Conservation (phyloP, 768 basidiomycete genomes). For the Tylopilus intermedius region DNA sequence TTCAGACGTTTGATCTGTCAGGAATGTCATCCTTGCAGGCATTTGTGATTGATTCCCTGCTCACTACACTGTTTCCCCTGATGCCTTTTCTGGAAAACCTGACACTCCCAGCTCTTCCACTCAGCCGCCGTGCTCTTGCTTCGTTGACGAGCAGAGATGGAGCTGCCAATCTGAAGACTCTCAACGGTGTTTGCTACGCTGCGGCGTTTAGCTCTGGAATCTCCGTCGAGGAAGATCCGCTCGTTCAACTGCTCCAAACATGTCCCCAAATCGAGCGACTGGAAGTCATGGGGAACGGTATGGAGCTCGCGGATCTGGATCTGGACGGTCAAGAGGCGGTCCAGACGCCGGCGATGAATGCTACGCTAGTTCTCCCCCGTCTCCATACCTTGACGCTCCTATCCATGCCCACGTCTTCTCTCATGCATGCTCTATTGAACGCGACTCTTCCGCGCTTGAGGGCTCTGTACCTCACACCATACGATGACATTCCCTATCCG, state of each 20-base stretch:
- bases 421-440: constrained; percentile 54
- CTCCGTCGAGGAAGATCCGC: constrained; percentile 42
- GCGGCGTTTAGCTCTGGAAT: constrained; percentile 26
- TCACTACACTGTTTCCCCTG: constrained; percentile 62
- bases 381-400: constrained; percentile 59
- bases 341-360: constrained; percentile 26
- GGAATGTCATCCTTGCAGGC: constrained; percentile 42
- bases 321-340: constrained; percentile 18
- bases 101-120: constrained; percentile 47
- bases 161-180: constrained; percentile 40
- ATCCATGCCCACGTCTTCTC: constrained; percentile 61
- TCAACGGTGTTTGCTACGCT: constrained; percentile 55
- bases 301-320: constrained; percentile 50
- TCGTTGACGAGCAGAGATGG: constrained; percentile 52
- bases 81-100: constrained; percentile 58
- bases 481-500: constrained; percentile 61
- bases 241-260: constrained; percentile 52
- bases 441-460: constrained; percentile 58
- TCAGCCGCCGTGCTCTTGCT: constrained; percentile 56
- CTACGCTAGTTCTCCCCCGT: constrained; percentile 47
- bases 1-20: constrained; percentile 71
- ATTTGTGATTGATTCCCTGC: constrained; percentile 55
- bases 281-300: constrained; percentile 56
- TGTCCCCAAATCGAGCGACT: constrained; percentile 59
- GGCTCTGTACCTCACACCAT: constrained; percentile 68